Evolutionary conservation across 768 basidiomycete species (phyloP), one percentile per base, ranked within the genome.

Genomic region (Tubosaeta sp.): DNA sequence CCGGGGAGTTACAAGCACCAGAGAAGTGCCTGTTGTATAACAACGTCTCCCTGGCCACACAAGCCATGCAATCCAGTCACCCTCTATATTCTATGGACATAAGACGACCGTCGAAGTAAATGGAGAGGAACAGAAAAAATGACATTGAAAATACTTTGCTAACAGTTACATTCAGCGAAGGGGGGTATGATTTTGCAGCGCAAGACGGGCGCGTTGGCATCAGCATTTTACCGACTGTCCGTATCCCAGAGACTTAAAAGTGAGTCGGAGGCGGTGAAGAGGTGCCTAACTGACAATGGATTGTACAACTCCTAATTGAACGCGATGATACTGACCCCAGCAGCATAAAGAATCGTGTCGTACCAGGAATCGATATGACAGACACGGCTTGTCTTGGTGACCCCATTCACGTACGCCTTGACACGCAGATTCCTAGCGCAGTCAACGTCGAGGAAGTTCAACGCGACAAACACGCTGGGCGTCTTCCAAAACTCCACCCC

Each of bases 381-480:
- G n/a, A 25, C 51, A 17, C 29, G 19, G 42, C 44, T 22, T 6
- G 43, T 45, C 48, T 27, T 43, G 13, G 52, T 44, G 48, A 56
- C 43, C 0, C 26, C 43, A n/a, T 60, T 41, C 0, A 57, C 61
- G 9, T 59, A 60, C 5, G 61, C 25, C 0, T 29, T 38, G 11
- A 63, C 5, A 19, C 61, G 61, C 13, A 63, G 48, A 51, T 44
- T 51, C 1, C 38, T 35, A 35, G 22, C 35, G 48, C 37, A 42
- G 31, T 46, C 51, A 0, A 63, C 12, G 42, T 63, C 48, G 33
- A 63, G 29, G 16, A 12, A 45, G 41, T 63, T 62, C 46, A 56
- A 38, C 6, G 57, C 57, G n/a, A 63, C 34, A n/a, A 62, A 62
- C 5, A 62, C 61, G 11, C 25, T 39, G 1, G 61, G 61, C 2